Conservation (phyloP, 1,139 yeast genomes). For the Pichia sp. region DNA sequence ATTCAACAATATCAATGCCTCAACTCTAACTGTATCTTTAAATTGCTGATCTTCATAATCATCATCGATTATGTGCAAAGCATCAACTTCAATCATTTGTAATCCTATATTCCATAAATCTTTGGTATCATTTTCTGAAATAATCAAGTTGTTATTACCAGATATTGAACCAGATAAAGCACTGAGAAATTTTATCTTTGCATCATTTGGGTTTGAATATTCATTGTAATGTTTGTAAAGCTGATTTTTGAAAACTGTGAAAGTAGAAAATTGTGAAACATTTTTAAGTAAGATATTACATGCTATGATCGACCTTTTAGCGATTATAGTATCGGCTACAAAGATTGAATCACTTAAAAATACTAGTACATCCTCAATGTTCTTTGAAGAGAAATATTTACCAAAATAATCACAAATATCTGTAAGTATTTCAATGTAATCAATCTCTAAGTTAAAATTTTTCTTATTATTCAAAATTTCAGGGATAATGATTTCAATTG, state of each 20-base stretch:
- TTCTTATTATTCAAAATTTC: conserved; percentile 24
- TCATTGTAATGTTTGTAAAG: conserved; percentile 10
- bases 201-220: conserved; percentile 3
- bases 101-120: too few species aligned
- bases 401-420: conserved; percentile 56
- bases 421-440: conserved; percentile 55
- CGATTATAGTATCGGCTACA: conserved; percentile 39
- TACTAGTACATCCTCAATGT: conserved; percentile 33
- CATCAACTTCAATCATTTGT: conserved; percentile 29
- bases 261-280: background rate
- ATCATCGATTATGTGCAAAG: conserved; percentile 22
- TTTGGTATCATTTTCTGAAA: too few species aligned
- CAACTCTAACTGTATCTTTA: conserved; percentile 45
- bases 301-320: conserved; percentile 50
- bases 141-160: conserved; percentile 25
- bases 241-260: conserved; percentile 24
- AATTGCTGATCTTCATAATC: conserved; percentile 33
- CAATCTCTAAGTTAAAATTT: conserved; percentile 36
- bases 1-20: conserved; percentile 39
- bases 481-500: conserved; percentile 16
- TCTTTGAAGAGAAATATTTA: conserved; percentile 36
- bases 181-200: conserved; percentile 18
- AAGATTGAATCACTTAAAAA: conserved; percentile 37
- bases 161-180: conserved; percentile 26
- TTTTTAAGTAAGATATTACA: conserved; percentile 38